Percentiles rank a stretch among this genome's conserved stretches.
phyloP scores from a whole-genome alignment of 2,329 filamentous ascomycete genomes.

The Cercospora zeae-maydis region DNA sequence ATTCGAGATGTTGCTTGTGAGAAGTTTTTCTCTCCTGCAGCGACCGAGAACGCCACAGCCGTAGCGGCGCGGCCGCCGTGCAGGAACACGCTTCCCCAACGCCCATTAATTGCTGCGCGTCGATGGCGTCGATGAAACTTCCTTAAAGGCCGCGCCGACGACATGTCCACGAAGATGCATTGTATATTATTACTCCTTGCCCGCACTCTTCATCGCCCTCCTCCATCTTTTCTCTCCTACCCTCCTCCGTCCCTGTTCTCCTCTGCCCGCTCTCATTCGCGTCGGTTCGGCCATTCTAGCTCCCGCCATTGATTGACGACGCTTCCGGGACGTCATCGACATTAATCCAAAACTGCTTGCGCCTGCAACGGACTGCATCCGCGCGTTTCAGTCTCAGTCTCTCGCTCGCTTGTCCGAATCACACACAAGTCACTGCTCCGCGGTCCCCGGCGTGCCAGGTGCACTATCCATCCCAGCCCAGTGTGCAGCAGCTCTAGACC shows the following conservation, averaged over 20 bases:
- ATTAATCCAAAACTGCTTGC: neutral
- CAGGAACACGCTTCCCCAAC: slow-evolving; percentile 2
- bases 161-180: slow-evolving; percentile 1
- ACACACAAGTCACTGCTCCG: neutral
- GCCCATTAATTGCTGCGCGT: neutral
- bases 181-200: neutral
- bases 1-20: no score
- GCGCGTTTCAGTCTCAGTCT: neutral
- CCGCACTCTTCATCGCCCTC: no score
- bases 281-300: neutral
- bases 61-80: neutral
- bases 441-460: neutral
- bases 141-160: neutral
- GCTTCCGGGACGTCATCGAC: neutral
- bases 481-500: neutral
- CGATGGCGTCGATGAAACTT: slow-evolving; percentile 2
- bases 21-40: slow-evolving; percentile 2
- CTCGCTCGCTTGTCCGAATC: neutral
- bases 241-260: neutral
- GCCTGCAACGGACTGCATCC: neutral
- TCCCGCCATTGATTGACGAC: neutral
- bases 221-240: neutral
- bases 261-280: neutral
- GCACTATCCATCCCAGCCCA: neutral
- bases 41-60: neutral